Evolutionary conservation across 2,329 filamentous ascomycete genomes (phyloP), one percentile per base, ranked within the genome.

Genomic region (Cadophora gregata): DNA sequence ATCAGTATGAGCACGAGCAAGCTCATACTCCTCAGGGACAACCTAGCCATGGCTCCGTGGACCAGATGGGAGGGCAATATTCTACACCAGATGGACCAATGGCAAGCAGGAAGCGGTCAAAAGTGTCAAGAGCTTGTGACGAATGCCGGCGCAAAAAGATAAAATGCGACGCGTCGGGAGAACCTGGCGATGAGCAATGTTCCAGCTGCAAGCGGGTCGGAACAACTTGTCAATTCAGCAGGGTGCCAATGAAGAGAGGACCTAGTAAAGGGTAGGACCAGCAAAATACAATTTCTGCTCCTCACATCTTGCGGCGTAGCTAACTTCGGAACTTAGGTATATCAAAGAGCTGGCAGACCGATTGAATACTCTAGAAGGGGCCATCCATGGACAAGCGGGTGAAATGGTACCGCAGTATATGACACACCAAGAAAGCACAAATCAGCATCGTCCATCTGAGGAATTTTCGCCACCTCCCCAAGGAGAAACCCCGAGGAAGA

Each of bases 271-370:
- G 93, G 85, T 92, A 84, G 74, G 81, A 69, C 21, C n/a, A 42
- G 33, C 31, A 31, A 47, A 55, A 27, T 38, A 53, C 31, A 45
- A 14, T 5, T 42, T 45, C 2, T n/a, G 7, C 42, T 45, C 29
- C n/a, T 47, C 42, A 21, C 4, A 47, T 31, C 25, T 19, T 12
- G 12, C 42, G 12, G 14, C 19, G 12, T 24, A 25, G 62, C 65
- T 63, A 59, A 59, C 25, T 31, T 12, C 25, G 24, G 33, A 31
- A 29, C 33, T 61, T 74, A 92, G 90, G 19, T 97, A 97, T 74
- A 97, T 97, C 77, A 97, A 96, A 77, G 93, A 97, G 78, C 85
- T 97, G 25, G 93, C 93, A 27, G 93, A 97, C 76, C 85, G 93
- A 29, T 88, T 97, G 67, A 89, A 94, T 73, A 90, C 87, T 51